Base-by-base conservation (phyloP, 176 grass and related monocot genomes). In the Miscanthus lutarioriparius region DNA sequence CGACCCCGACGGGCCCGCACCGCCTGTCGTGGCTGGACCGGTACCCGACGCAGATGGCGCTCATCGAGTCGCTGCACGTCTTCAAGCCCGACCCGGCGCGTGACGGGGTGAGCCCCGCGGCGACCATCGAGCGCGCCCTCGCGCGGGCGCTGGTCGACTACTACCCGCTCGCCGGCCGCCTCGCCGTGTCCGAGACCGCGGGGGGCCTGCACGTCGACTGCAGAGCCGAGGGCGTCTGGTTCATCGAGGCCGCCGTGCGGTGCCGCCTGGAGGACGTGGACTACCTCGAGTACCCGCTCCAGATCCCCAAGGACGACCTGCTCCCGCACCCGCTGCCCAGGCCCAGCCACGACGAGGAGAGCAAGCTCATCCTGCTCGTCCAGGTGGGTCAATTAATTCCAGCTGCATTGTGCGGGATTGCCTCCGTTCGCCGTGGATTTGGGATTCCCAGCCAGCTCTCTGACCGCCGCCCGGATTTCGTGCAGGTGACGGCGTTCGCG, bases 21-120 rank as follows among this genome's bases (percentile, higher is more conserved):
- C 90, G 79, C 5, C 93, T 99, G 1, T 99, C 97, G 12, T 96
- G 93, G 93, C 97, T 99, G 14, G 97, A 99, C 86, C 90, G 87
- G 10, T 99, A 99, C 91, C 91, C 97, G 7, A 99, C 97, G 4
- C 97, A 99, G 90, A 89, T 94, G 87, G 97, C 97, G 28, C 94
- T 99, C 76, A 96, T 99, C 72, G 97, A 99, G 88, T 96, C 93
- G 5, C 82, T 99, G 19, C 97, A 96, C 81, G 97, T 96, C 16
- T 99, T 99, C 88, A 93, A 91, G 81, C 69, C 75, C 27, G 89
- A 86, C 81, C 86, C 73, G 26, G 90, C 77, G 2, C 77, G 76
- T 4, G 67, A 49, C 8, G 63, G 77, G 0, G 79, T 48, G 2
- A 59, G 82, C 13, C 86, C 91, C 1, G 81, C 88, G 6, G 67